Evolutionary conservation across 2,329 filamentous ascomycete species (phyloP).

Genomic region (Nemania diffusa): DNA sequence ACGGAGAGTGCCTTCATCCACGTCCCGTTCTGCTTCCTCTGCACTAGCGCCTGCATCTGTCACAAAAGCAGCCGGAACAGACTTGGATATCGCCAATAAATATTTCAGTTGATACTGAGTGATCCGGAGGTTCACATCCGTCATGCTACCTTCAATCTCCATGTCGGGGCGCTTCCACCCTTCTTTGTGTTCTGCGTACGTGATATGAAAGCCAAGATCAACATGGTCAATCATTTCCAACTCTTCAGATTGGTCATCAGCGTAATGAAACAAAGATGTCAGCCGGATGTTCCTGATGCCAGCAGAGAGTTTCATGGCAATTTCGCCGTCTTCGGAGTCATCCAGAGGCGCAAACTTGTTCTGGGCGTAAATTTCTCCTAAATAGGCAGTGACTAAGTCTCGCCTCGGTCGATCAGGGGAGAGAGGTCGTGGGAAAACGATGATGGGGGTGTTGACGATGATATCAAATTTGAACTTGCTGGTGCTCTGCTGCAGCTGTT

Average conservation of each 20-base stretch:
- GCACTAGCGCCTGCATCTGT: conserved; percentile 77
- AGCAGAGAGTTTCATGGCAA: conserved; percentile 88
- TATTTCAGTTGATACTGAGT: conserved; percentile 94
- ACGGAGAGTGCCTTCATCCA: conserved; percentile 67
- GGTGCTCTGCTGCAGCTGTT: conserved; percentile 88
- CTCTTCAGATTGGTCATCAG: conserved; percentile 78
- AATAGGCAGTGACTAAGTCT: conserved; percentile 88
- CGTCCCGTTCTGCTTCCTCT: conserved; percentile 78
- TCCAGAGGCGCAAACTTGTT: conserved; percentile 91
- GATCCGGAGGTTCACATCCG: conserved; percentile 87
- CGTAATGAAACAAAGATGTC: conserved; percentile 88
- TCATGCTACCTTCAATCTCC: conserved; percentile 91
- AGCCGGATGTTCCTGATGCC: conserved; percentile 93
- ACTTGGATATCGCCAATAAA: conserved; percentile 84
- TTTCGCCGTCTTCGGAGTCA: conserved; percentile 75
- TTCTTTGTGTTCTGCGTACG: conserved; percentile 85
- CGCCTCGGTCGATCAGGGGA: conserved; percentile 74
- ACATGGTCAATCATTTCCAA: conserved; percentile 97
- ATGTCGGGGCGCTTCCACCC: conserved; percentile 85
- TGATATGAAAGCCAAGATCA: conserved; percentile 91
- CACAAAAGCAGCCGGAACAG: conserved; percentile 87
- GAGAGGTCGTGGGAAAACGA: conserved; percentile 88
- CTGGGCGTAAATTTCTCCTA: conserved; percentile 97
- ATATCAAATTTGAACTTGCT: conserved; percentile 95
- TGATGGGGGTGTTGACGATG: conserved; percentile 91